These are phyloP conservation scores for Begonia fuchsioides DNA, from an alignment of 306 rosid species.

Conservation along the genomic window DNA sequence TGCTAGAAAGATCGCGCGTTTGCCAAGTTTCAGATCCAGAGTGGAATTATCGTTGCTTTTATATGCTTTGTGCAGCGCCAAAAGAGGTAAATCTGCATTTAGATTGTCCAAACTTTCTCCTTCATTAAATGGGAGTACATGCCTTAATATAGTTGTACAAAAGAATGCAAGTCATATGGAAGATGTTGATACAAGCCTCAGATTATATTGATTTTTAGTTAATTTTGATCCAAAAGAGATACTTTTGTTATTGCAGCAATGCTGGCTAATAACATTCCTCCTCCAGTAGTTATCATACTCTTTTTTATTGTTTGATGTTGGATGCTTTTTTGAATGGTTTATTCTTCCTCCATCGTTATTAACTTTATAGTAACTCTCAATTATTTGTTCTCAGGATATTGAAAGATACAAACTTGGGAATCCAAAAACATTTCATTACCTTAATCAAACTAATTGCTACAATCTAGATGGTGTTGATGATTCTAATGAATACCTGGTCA, in stretches of 20 bases:
- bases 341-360: background rate
- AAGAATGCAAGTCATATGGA: too few relatives aligned
- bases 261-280: too few relatives aligned
- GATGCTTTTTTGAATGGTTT: background rate
- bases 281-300: too few relatives aligned
- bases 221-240: too few relatives aligned
- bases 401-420: constrained; percentile 60
- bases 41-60: constrained; percentile 96
- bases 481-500: constrained; percentile 59
- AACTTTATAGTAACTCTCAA: background rate
- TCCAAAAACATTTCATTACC: constrained; percentile 66
- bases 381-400: constrained; percentile 31
- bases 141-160: too few relatives aligned
- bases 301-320: too few relatives aligned
- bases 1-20: constrained; percentile 82
- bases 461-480: constrained; percentile 66
- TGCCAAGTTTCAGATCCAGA: constrained; percentile 98
- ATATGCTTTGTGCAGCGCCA: constrained; percentile 96
- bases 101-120: background rate
- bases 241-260: too few relatives aligned
- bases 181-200: too few relatives aligned
- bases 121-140: too few relatives aligned
- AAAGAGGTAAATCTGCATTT: constrained; percentile 36
- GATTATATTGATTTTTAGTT: too few relatives aligned
- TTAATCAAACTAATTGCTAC: constrained; percentile 72